Evolutionary conservation across 257 asterid species (phyloP).

Genomic region (Nicotiana noctiflora): DNA sequence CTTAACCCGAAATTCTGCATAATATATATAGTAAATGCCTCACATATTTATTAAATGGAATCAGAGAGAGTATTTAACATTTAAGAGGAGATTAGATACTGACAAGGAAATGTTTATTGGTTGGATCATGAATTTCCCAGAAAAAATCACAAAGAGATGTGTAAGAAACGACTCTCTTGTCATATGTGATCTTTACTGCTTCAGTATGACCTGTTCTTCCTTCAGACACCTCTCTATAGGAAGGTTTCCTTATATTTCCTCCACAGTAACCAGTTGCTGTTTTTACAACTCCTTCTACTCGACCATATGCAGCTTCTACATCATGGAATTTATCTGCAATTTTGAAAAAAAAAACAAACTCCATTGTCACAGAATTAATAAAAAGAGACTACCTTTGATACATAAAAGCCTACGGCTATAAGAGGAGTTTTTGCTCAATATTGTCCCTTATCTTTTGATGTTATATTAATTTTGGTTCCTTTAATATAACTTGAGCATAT

Average conservation of each 20-base stretch:
- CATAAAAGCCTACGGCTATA: too few species aligned
- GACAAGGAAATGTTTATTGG: neutral
- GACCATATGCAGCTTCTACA: conserved; percentile 14
- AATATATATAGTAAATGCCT: neutral
- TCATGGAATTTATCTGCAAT: neutral
- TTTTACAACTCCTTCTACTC: conserved; percentile 8
- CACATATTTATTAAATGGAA: too few species aligned
- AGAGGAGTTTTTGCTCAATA: too few species aligned
- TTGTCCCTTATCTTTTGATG: too few species aligned
- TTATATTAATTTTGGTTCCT: too few species aligned
- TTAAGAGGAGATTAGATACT: neutral
- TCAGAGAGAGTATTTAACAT: too few species aligned
- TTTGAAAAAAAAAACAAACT: too few species aligned
- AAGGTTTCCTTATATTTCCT: neutral
- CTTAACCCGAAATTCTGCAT: conserved; percentile 11
- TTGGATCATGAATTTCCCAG: conserved; percentile 3
- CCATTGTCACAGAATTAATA: too few species aligned
- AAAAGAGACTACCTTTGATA: too few species aligned
- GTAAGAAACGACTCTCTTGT: neutral
- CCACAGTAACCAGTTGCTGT: conserved; percentile 4
- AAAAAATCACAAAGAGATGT: conserved; percentile 4
- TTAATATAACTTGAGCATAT: too few species aligned
- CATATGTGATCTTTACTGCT: conserved; percentile 1
- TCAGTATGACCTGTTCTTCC: neutral
- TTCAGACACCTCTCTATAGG: neutral